These are phyloP conservation scores for Calycina herbarum DNA, from an alignment of 2,329 filamentous ascomycete species.

Conservation along the genomic window DNA sequence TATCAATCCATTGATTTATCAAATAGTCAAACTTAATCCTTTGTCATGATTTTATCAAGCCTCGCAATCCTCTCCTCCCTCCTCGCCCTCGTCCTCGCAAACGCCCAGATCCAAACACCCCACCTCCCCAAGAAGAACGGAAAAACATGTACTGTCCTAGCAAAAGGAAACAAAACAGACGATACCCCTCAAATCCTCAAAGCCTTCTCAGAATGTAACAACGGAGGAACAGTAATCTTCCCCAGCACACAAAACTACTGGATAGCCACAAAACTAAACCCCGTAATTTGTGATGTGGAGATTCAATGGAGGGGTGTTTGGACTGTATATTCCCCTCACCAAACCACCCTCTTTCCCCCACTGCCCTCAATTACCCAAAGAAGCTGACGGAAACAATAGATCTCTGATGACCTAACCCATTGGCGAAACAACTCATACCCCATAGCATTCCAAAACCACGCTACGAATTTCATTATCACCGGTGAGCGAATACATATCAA, in stretches of 20 bases:
- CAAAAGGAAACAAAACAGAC: conserved; percentile 44
- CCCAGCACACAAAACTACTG: conserved; percentile 50
- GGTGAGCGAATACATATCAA: conserved; percentile 52
- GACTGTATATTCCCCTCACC: conserved; percentile 39
- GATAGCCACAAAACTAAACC: conserved; percentile 51
- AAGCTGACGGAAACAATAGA: conserved; percentile 29
- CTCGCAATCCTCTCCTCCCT: conserved; percentile 60
- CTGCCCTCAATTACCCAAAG: not conserved
- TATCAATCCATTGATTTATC: too few relatives aligned
- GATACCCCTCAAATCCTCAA: conserved; percentile 52
- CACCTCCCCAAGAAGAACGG: conserved; percentile 43
- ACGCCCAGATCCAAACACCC: conserved; percentile 54
- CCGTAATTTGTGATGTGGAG: conserved; percentile 48
- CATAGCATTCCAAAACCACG: conserved; percentile 55
- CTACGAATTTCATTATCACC: conserved; percentile 52
- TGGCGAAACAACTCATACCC: conserved; percentile 56
- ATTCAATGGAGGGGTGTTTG: conserved; percentile 55
- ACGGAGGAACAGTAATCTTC: conserved; percentile 51
- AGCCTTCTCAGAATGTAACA: conserved; percentile 50
- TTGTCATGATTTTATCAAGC: conserved; percentile 51
- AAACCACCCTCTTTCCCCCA: not conserved
- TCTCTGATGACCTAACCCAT: conserved; percentile 52
- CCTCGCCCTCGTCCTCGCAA: conserved; percentile 61
- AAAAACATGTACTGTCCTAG: conserved; percentile 42
- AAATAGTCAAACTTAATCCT: conserved; percentile 38